Evolutionary conservation across 768 basidiomycete genomes (phyloP).

Genomic region (Leccinum sublutescens): DNA sequence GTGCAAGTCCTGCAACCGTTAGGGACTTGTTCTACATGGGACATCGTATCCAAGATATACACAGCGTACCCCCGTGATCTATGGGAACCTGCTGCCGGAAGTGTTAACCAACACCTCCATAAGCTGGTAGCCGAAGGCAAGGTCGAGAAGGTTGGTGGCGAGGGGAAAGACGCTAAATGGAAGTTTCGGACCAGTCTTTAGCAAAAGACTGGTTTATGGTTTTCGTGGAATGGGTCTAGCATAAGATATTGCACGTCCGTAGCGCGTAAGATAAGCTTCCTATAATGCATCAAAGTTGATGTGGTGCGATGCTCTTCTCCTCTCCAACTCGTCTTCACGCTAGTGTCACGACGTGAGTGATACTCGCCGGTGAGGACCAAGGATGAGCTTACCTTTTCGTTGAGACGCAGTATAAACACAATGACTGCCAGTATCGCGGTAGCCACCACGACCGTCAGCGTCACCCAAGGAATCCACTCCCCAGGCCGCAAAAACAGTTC

Average conservation of each 20-base stretch:
- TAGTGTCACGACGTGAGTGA: constrained; percentile 31
- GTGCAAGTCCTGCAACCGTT: constrained; percentile 45
- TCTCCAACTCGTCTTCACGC: constrained; percentile 93
- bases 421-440: constrained; percentile 75
- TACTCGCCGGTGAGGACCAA: background rate
- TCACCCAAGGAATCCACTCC: constrained; percentile 98
- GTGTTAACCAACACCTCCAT: constrained; percentile 66
- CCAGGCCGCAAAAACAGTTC: constrained; percentile 92
- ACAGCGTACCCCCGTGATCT: constrained; percentile 66
- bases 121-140: constrained; percentile 69
- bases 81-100: constrained; percentile 69
- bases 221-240: background rate
- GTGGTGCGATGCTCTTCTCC: constrained; percentile 85
- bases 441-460: constrained; percentile 75
- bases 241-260: constrained; percentile 8
- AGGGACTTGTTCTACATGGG: constrained; percentile 58
- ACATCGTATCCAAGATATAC: constrained; percentile 66
- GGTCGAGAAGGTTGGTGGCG: constrained; percentile 51
- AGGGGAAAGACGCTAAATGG: constrained; percentile 53
- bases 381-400: constrained; percentile 73
- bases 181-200: constrained; percentile 22
- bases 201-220: background rate
- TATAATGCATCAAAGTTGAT: constrained; percentile 97
- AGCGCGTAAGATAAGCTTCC: constrained; percentile 17
- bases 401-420: constrained; percentile 83